phyloP scores from a whole-genome alignment of 495 filamentous ascomycete species.

The Tirmania nivea region DNA sequence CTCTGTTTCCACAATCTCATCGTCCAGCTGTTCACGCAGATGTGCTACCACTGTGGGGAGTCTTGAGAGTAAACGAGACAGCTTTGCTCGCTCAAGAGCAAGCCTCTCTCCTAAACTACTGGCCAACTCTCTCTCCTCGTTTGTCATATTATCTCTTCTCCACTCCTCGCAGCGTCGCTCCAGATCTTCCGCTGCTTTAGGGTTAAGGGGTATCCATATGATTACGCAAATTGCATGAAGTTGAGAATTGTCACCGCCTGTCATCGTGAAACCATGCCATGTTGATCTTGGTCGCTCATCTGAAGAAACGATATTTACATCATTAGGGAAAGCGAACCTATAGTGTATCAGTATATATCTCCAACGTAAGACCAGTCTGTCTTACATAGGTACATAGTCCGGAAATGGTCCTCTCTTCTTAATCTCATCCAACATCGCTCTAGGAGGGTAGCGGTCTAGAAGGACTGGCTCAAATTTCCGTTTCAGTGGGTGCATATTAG shows the following conservation, averaged over 20 bases:
- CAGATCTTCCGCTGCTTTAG: slow-evolving; percentile 60
- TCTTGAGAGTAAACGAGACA: slow-evolving; percentile 66
- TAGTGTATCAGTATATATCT: not conserved
- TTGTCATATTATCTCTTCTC: slow-evolving; percentile 86
- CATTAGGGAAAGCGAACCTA: slow-evolving; percentile 38
- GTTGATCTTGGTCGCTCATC: slow-evolving; percentile 83
- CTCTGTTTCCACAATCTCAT: slow-evolving; percentile 85
- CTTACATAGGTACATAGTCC: slow-evolving; percentile 97
- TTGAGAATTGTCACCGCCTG: slow-evolving; percentile 70
- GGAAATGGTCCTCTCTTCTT: slow-evolving; percentile 73
- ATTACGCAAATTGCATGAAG: slow-evolving; percentile 82
- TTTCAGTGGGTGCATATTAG: slow-evolving; percentile 90
- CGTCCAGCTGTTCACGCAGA: slow-evolving; percentile 64
- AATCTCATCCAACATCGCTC: slow-evolving; percentile 53
- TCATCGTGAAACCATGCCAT: slow-evolving; percentile 99
- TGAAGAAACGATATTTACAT: slow-evolving; percentile 86
- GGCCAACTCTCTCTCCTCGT: slow-evolving; percentile 83
- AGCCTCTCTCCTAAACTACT: slow-evolving; percentile 78
- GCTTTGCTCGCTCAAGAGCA: slow-evolving; percentile 69
- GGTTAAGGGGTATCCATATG: slow-evolving; percentile 75
- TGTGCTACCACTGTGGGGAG: slow-evolving; percentile 62
- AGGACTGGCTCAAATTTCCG: slow-evolving; percentile 84
- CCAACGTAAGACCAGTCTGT: no score
- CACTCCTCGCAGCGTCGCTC: slow-evolving; percentile 86
- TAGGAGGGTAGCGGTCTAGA: slow-evolving; percentile 78